Evolutionary conservation across 371 early-diverging fungal species (phyloP).

Genomic region (Phascolomyces articulosus): DNA sequence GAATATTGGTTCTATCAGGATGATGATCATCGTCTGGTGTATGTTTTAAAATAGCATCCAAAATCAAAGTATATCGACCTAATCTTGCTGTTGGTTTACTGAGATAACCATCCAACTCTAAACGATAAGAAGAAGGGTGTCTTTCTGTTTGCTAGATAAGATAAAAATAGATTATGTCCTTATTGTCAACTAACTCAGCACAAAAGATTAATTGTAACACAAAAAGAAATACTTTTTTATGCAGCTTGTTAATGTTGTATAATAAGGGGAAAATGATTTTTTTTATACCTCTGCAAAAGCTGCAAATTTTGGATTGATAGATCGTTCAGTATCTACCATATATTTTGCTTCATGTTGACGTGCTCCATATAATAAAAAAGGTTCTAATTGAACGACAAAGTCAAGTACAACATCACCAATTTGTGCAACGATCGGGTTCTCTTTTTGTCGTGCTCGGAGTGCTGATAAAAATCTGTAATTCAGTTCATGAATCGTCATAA

Average conservation of each 20-base stretch:
- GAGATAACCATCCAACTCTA: conserved; percentile 83
- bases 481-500: conserved; percentile 68
- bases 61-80: conserved; percentile 87
- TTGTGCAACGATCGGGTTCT: conserved; percentile 69
- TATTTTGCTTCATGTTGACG: conserved; percentile 80
- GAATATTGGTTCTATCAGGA: conserved; percentile 74
- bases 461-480: conserved; percentile 72
- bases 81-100: conserved; percentile 85
- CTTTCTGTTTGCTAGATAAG: conserved; percentile 31
- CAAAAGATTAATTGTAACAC: no score
- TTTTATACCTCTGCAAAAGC: conserved; percentile 52
- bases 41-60: conserved; percentile 85
- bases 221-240: background rate
- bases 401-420: conserved; percentile 86
- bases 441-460: conserved; percentile 75
- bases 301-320: conserved; percentile 36
- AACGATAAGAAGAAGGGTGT: conserved; percentile 61
- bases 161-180: background rate
- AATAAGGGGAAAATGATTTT: background rate
- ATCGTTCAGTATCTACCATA: conserved; percentile 38
- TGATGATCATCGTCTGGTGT: conserved; percentile 72
- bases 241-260: background rate
- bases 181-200: background rate
- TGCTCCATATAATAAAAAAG: conserved; percentile 87
- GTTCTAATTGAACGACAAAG: conserved; percentile 72